Evolutionary conservation across 176 grass and related monocot species (phyloP).

Genomic region (Pharus latifolius): DNA sequence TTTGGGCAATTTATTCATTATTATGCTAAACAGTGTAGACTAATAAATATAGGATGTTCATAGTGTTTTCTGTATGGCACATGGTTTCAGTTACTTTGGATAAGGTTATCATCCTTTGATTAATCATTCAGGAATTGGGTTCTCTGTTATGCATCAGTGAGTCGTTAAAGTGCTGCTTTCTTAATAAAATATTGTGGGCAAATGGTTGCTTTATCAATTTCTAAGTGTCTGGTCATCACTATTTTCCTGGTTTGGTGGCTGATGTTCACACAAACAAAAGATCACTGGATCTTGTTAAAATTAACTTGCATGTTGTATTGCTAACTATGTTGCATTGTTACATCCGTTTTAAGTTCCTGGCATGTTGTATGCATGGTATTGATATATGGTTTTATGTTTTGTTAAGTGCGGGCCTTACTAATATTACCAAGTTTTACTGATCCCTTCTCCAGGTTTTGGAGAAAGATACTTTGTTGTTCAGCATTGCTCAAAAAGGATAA

Average conservation of each 20-base stretch:
- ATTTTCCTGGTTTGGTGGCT: not conserved
- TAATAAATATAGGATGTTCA: not conserved
- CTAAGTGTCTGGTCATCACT: not conserved
- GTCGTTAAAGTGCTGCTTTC: not conserved
- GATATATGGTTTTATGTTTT: not conserved
- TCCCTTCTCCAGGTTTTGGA: conserved; percentile 16
- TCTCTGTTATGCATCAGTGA: not conserved
- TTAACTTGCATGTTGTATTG: too few relatives aligned
- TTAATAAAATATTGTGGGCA: conserved; percentile 11
- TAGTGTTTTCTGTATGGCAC: not conserved
- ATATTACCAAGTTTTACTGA: too few relatives aligned
- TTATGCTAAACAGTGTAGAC: conserved; percentile 14
- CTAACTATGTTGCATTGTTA: not conserved
- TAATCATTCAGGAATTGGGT: not conserved
- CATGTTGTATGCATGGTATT: not conserved
- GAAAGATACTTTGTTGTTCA: not conserved
- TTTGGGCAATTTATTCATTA: conserved; percentile 10
- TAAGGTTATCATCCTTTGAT: not conserved
- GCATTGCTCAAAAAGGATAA: conserved; percentile 13
- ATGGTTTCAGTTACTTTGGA: not conserved
- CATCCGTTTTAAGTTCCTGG: not conserved
- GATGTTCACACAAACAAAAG: not conserved
- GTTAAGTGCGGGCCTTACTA: not conserved
- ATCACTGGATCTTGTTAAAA: too few relatives aligned
- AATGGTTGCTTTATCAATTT: conserved; percentile 7